Percentiles rank a stretch among this genome's conserved stretches.
These are phyloP conservation scores for Mycosarcoma maydis DNA, from an alignment of 1,284 basidiomycete species.

Conservation along the genomic window DNA sequence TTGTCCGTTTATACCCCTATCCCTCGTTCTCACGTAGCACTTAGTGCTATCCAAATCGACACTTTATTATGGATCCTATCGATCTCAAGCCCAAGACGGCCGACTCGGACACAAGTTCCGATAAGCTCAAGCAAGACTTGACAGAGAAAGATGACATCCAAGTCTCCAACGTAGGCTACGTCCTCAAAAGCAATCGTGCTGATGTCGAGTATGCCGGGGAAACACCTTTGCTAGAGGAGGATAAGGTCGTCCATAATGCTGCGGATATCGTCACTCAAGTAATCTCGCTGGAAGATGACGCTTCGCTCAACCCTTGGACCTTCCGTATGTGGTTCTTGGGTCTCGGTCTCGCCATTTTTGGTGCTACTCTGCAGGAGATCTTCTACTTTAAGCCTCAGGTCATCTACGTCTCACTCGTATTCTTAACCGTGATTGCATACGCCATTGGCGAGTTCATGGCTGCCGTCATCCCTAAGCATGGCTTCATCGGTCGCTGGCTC, in stretches of 20 bases:
- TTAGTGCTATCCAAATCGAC: no score
- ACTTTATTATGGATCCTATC: constrained; percentile 19
- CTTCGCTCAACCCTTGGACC: constrained; percentile 31
- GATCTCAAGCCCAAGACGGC: constrained; percentile 20
- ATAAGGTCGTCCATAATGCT: constrained; percentile 18
- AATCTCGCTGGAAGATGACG: constrained; percentile 27
- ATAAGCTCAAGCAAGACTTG: constrained; percentile 35
- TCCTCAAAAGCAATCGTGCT: constrained; percentile 19
- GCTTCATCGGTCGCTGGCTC: constrained; percentile 14
- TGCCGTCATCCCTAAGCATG: constrained; percentile 11
- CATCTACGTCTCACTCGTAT: constrained; percentile 23
- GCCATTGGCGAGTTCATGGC: constrained; percentile 26
- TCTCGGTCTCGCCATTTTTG: constrained; percentile 23
- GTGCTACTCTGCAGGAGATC: constrained; percentile 24
- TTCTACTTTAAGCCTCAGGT: constrained; percentile 33
- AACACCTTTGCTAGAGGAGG: constrained; percentile 1
- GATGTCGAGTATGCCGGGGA: constrained; percentile 8
- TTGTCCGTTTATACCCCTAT: no score
- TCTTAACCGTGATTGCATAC: constrained; percentile 32
- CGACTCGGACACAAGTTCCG: constrained; percentile 26
- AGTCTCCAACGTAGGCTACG: constrained; percentile 21
- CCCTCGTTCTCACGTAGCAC: no score
- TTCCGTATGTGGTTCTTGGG: constrained; percentile 35
- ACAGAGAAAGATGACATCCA: constrained; percentile 19
- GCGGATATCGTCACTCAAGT: constrained; percentile 24